Evolutionary conservation across 306 rosid genomes (phyloP).

Genomic region (Parietaria judaica): DNA sequence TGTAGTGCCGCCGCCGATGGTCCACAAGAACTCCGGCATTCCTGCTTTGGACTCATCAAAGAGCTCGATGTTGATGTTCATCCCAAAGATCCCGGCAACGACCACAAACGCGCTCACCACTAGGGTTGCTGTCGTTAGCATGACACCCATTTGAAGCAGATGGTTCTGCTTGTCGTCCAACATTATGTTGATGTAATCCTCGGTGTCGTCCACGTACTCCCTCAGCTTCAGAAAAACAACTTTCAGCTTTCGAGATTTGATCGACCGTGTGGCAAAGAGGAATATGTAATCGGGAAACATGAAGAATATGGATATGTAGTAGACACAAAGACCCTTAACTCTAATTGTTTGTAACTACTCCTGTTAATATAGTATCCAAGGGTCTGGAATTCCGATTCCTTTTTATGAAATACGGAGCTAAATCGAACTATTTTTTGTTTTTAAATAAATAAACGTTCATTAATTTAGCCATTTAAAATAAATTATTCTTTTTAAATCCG

Average conservation of each 20-base stretch:
- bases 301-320: no score
- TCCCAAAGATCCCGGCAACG: slow-evolving; percentile 89
- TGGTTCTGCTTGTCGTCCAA: slow-evolving; percentile 99
- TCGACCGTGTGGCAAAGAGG: no score
- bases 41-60: slow-evolving; percentile 26
- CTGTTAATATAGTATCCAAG: no score
- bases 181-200: slow-evolving; percentile 98
- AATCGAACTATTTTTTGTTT: no score
- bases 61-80: slow-evolving; percentile 74
- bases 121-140: slow-evolving; percentile 90
- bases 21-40: slow-evolving; percentile 60
- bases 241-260: not conserved
- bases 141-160: slow-evolving; percentile 97
- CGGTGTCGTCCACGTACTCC: slow-evolving; percentile 96
- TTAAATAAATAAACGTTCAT: no score
- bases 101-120: slow-evolving; percentile 82
- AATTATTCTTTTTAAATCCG: no score
- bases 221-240: slow-evolving; percentile 46
- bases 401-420: no score
- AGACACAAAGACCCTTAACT: not conserved
- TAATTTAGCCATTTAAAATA: no score
- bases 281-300: no score
- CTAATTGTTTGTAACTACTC: no score
- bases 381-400: no score
- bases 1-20: slow-evolving; percentile 39